Conservation (phyloP, 805 yeast genomes). For the Citeromyces nyonsensis region DNA sequence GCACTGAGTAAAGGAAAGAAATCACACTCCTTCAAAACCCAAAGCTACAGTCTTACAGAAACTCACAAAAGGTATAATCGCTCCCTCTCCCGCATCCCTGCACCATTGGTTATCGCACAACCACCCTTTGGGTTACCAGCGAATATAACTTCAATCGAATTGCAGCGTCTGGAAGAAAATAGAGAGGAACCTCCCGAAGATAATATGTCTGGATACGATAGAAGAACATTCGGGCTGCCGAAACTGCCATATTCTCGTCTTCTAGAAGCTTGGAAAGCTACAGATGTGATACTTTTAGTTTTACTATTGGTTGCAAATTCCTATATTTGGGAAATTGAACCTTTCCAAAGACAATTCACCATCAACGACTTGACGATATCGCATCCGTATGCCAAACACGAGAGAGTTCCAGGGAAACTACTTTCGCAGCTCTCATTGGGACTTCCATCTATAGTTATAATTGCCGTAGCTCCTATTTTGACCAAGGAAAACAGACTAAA, state of each 20-base stretch:
- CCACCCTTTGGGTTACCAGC: too few species aligned
- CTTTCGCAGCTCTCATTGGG: conserved; percentile 38
- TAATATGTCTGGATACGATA: conserved; percentile 5
- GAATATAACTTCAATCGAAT: too few species aligned
- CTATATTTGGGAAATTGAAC: conserved; percentile 20
- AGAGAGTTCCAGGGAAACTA: conserved; percentile 46
- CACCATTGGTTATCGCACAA: too few species aligned
- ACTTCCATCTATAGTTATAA: conserved; percentile 29
- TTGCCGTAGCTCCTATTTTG: conserved; percentile 12
- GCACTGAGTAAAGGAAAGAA: too few species aligned
- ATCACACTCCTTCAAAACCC: too few species aligned
- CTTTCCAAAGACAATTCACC: conserved; percentile 68
- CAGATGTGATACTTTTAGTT: conserved; percentile 6
- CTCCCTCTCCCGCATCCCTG: too few species aligned
- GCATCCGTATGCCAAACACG: conserved; percentile 68
- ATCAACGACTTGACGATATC: conserved; percentile 63
- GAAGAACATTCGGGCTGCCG: conserved; percentile 12
- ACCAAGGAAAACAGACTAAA: conserved; percentile 40
- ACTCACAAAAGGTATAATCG: too few species aligned
- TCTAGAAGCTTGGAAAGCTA: conserved; percentile 11
- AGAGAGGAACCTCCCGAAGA: too few species aligned
- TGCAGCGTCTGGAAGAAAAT: too few species aligned
- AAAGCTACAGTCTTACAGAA: too few species aligned
- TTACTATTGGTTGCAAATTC: conserved; percentile 8
- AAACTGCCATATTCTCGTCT: conserved; percentile 6